Base-by-base conservation (phyloP, 139 green algal genomes). In the Coccomyxa sp. region DNA sequence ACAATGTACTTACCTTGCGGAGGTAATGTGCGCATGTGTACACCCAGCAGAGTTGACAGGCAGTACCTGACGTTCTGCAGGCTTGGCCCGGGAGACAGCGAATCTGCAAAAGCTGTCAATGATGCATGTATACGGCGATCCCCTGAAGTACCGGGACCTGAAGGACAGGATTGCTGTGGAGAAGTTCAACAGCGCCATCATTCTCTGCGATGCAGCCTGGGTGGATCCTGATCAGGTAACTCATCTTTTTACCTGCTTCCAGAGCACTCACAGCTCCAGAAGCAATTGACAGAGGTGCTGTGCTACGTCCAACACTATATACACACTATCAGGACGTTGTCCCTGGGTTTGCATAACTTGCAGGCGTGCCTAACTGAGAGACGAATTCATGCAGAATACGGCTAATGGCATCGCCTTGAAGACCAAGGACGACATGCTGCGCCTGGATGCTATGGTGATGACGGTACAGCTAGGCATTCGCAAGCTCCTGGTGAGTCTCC, bases 381-480 rank as follows among this genome's bases (percentile, higher is more conserved):
- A n/a, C n/a, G n/a, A n/a, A n/a, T n/a, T n/a, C n/a, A n/a, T n/a
- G 71, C 39, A 77, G 70, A 73, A 89, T 41, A 55, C 64, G 4
- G 33, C 36, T 74, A 91, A 91, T 78, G 87, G 87, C 44, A 83
- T 91, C 9, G 84, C 82, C 41, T 34, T 58, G 64, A 55, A 80
- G 70, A 74, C 83, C 27, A 81, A 88, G 77, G 81, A 78, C 0
- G 86, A 88, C 68, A 87, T 92, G 87, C 81, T 92, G 74, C 74
- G 83, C 34, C 77, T 90, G 68, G 88, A 92, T 72, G 68, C 83
- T 0, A 77, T 86, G 29, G 74, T 91, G 39, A 81, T 92, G 31
- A 82, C 79, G 70, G 78, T 84, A 54, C 88, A 92, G 85, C 81
- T 92, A 35, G 89, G 89, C 74, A 82, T 90, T 40, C 82, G 89